phyloP scores from a whole-genome alignment of 805 yeast genomes.

The Starmerella bombi region DNA sequence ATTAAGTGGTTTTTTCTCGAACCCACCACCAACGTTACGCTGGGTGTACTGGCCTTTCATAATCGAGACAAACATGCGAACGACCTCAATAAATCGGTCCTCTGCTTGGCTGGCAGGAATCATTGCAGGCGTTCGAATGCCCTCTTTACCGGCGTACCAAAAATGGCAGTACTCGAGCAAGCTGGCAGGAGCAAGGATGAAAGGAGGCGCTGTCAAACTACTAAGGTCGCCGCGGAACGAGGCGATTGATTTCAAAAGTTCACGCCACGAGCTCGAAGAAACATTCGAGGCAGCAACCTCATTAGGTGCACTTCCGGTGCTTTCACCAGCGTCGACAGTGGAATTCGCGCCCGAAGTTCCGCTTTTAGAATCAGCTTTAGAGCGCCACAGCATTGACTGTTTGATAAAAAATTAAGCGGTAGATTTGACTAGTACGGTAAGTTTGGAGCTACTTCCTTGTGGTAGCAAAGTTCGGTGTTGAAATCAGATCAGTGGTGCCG shows the following conservation, averaged over 20 bases:
- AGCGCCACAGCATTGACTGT: slow-evolving; percentile 13
- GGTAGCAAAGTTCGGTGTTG: too few species aligned
- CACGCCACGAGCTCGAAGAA: slow-evolving; percentile 52
- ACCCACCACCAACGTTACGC: slow-evolving; percentile 81
- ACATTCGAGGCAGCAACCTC: slow-evolving; percentile 1
- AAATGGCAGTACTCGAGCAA: slow-evolving; percentile 84
- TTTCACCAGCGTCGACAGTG: slow-evolving; percentile 2
- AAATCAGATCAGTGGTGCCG: too few species aligned
- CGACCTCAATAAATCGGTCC: slow-evolving; percentile 65
- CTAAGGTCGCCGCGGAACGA: slow-evolving; percentile 89
- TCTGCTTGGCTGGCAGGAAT: slow-evolving; percentile 31
- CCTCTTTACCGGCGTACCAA: slow-evolving; percentile 89
- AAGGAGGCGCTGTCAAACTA: slow-evolving; percentile 92
- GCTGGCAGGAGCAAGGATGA: slow-evolving; percentile 81
- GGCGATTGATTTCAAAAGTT: slow-evolving; percentile 80
- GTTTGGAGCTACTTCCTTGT: too few species aligned
- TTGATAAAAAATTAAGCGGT: too few species aligned
- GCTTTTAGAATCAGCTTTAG: slow-evolving; percentile 1
- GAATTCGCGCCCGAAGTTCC: neutral
- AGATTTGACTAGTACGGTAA: too few species aligned
- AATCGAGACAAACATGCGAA: slow-evolving; percentile 84
- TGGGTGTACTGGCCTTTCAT: slow-evolving; percentile 88
- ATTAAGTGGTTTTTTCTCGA: slow-evolving; percentile 92
- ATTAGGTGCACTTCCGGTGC: slow-evolving; percentile 1
- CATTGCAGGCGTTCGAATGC: slow-evolving; percentile 55